Evolutionary conservation across 2,329 filamentous ascomycete genomes (phyloP), one percentile per base, ranked within the genome.

Genomic region (Colletotrichum lindemuthianum): DNA sequence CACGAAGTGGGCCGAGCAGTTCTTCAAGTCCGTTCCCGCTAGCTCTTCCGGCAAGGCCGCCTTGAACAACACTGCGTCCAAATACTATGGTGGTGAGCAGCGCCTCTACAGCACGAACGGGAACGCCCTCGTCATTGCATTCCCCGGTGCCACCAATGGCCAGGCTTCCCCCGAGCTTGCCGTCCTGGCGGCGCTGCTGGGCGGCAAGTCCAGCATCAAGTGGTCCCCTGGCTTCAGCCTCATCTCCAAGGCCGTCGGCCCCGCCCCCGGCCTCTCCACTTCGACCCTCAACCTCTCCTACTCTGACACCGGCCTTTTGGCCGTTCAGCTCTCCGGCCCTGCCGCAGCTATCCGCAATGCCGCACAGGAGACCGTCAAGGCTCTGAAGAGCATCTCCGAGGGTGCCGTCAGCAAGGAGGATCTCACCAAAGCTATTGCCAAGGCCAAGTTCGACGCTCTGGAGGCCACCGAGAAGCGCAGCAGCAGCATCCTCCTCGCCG

Each of bases 41-140:
- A 78, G 84, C 68, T 76, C 85, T 67, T 78, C 80, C 71, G 79
- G 81, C 74, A 81, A 84, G 72, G 78, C 85, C 70, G 72, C 81
- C 44, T 80, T 91, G 68, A 85, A 88, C 76, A 81, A 83, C 67
- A 79, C 87, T 70, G 84, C 91, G 69, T 87, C 88, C 76, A 96
- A 94, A 81, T 99, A 98, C 88, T 92, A 88, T 75, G 96, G 96
- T 78, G 96, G 96, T 75, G 93, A 99, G 85, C 92, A 97, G 84
- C 92, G 96, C 72, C 91, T 92, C 70, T 85, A 91, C 69, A 91
- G 93, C 78, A 84, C 84, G 65, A 83, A 84, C 69, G 91, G 92
- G 71, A 97, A 97, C 82, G 86, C 93, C 47, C 78, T 97, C 72
- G 92, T 97, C 70, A 88, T 99, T 75, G 96, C 89, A 68, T 98